Conservation (phyloP, 345 rosid species). For the Viola odorata region DNA sequence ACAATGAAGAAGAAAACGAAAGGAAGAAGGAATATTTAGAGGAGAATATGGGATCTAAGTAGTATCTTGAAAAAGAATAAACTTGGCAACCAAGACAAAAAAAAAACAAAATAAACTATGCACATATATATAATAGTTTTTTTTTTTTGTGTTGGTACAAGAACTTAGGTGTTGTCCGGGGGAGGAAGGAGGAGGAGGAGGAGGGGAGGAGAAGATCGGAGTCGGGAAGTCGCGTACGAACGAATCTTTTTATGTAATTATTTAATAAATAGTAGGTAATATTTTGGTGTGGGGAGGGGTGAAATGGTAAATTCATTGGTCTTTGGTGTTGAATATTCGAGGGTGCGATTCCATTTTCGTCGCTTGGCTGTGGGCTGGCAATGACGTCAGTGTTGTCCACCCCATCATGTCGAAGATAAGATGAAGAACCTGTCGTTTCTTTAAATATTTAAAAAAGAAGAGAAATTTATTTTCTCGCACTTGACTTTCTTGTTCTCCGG, state of each 20-base stretch:
- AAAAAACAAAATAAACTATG: neutral
- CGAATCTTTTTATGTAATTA: constrained; percentile 41
- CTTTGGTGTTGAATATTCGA: constrained; percentile 37
- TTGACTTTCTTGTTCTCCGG: neutral
- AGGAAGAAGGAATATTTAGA: constrained; percentile 7
- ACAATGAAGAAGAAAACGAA: constrained; percentile 5
- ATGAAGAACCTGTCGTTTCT: constrained; percentile 12
- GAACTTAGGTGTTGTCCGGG: neutral
- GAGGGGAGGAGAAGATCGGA: constrained; percentile 11
- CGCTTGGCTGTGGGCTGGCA: constrained; percentile 34
- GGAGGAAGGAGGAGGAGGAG: neutral
- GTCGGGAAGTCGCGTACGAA: constrained; percentile 85
- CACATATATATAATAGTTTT: neutral
- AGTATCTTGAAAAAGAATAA: constrained; percentile 64
- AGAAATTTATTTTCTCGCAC: neutral
- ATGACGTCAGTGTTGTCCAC: constrained; percentile 19
- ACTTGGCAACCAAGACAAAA: constrained; percentile 14
- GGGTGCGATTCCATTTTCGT: constrained; percentile 36
- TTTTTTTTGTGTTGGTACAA: neutral
- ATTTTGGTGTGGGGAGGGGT: neutral
- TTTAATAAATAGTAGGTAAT: no score
- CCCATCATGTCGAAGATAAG: constrained; percentile 21
- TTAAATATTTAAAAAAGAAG: neutral
- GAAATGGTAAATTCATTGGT: neutral
- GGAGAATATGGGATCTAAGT: constrained; percentile 59